phyloP scores from a whole-genome alignment of 176 grass and related monocot genomes.

The Cymbopogon citratus region DNA sequence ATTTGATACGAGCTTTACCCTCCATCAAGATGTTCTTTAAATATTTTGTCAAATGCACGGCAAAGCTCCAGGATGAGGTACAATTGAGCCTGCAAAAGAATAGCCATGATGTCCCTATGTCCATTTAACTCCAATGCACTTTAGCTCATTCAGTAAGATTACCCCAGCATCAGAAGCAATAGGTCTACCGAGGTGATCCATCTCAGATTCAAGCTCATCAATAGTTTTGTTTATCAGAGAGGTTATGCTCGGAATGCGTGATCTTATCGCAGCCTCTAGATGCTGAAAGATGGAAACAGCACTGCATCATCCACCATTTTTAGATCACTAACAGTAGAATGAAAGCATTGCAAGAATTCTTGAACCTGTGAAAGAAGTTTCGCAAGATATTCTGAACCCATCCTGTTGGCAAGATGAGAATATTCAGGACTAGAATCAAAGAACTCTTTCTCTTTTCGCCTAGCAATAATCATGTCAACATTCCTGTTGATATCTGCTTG shows the following conservation, averaged over 20 bases:
- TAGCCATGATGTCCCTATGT: slow-evolving; percentile 2
- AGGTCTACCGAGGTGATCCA: slow-evolving; percentile 83
- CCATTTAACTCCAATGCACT: not conserved
- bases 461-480: slow-evolving; percentile 73
- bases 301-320: slow-evolving; percentile 18
- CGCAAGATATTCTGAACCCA: slow-evolving; percentile 92
- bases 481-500: slow-evolving; percentile 91
- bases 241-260: slow-evolving; percentile 79
- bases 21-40: slow-evolving; percentile 98
- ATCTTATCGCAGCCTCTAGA: slow-evolving; percentile 80
- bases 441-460: slow-evolving; percentile 74
- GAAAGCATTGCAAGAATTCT: not conserved
- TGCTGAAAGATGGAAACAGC: slow-evolving; percentile 50
- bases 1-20: slow-evolving; percentile 49
- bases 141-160: slow-evolving; percentile 21
- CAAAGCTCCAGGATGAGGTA: slow-evolving; percentile 93
- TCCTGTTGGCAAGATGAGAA: slow-evolving; percentile 73
- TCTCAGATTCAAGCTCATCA: slow-evolving; percentile 93
- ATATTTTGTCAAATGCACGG: slow-evolving; percentile 91
- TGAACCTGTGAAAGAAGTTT: slow-evolving; percentile 79
- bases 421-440: slow-evolving; percentile 79
- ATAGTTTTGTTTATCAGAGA: slow-evolving; percentile 92
- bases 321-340: not conserved
- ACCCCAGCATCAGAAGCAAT: slow-evolving; percentile 85
- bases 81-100: slow-evolving; percentile 68